phyloP scores from a whole-genome alignment of 805 yeast genomes.

The Kodamaea neixiangensis region DNA sequence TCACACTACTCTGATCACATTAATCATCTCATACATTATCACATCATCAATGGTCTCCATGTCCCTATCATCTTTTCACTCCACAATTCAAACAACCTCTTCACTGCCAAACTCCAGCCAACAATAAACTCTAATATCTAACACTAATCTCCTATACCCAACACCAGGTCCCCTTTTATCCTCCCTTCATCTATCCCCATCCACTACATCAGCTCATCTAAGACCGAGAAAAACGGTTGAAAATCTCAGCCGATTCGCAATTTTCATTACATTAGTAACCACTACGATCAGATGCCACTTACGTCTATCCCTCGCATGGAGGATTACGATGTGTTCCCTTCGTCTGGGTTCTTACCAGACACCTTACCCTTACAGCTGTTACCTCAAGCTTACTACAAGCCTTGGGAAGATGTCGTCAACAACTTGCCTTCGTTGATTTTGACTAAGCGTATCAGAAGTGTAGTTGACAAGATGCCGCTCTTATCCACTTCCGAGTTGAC shows the following conservation, averaged over 20 bases:
- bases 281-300: neutral
- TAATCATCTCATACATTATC: too few species aligned
- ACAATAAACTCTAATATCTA: too few species aligned
- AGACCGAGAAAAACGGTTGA: neutral
- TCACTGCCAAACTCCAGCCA: too few species aligned
- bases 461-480: constrained; percentile 65
- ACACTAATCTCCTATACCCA: neutral
- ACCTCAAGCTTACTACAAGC: constrained; percentile 60
- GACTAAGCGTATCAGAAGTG: constrained; percentile 57
- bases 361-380: constrained; percentile 60
- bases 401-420: constrained; percentile 74
- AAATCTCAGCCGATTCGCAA: neutral
- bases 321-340: constrained; percentile 70
- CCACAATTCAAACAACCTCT: too few species aligned
- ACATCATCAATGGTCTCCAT: too few species aligned
- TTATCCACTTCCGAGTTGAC: constrained; percentile 50
- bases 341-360: constrained; percentile 79
- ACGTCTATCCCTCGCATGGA: constrained; percentile 32
- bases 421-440: constrained; percentile 74
- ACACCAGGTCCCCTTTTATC: neutral
- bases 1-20: too few species aligned
- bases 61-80: too few species aligned
- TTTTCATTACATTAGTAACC: constrained; percentile 1
- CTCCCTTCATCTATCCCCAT: neutral
- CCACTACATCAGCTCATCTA: neutral